A percentile compares a stretch with the other conserved stretches of the same genome.
Evolutionary conservation across 2,329 filamentous ascomycete genomes (phyloP).

Genomic region (Trichoderma arundinaceum): DNA sequence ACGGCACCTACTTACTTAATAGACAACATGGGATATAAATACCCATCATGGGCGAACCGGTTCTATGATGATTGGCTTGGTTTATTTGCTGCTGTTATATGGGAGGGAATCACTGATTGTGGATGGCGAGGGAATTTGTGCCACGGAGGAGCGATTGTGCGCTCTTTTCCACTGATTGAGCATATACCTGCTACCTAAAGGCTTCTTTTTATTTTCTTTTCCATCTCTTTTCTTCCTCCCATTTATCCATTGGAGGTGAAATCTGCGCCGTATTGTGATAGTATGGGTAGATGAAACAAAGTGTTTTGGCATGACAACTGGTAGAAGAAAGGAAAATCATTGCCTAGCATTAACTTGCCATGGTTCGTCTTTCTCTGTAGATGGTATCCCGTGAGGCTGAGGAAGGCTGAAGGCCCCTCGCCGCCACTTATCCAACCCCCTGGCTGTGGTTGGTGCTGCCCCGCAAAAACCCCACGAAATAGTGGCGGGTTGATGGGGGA

Average conservation of each 20-base stretch:
- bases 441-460: conserved; percentile 6
- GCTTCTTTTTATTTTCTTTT: neutral
- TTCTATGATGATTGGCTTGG: conserved; percentile 22
- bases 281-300: conserved; percentile 18
- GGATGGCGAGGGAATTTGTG: neutral
- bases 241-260: neutral
- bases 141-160: neutral
- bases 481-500: neutral
- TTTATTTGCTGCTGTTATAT: conserved; percentile 7
- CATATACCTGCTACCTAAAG: neutral
- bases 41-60: conserved; percentile 27
- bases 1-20: conserved; percentile 15
- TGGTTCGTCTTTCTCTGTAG: neutral
- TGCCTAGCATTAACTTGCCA: neutral
- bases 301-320: neutral
- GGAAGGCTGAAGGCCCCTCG: neutral
- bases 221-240: neutral
- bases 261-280: neutral
- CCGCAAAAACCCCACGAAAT: conserved; percentile 25
- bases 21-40: conserved; percentile 27
- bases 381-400: neutral
- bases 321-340: neutral
- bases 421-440: neutral
- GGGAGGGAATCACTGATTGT: conserved; percentile 7
- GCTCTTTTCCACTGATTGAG: neutral